Base-by-base conservation (phyloP, 805 yeast genomes). In the Metschnikowia vanudenii region DNA sequence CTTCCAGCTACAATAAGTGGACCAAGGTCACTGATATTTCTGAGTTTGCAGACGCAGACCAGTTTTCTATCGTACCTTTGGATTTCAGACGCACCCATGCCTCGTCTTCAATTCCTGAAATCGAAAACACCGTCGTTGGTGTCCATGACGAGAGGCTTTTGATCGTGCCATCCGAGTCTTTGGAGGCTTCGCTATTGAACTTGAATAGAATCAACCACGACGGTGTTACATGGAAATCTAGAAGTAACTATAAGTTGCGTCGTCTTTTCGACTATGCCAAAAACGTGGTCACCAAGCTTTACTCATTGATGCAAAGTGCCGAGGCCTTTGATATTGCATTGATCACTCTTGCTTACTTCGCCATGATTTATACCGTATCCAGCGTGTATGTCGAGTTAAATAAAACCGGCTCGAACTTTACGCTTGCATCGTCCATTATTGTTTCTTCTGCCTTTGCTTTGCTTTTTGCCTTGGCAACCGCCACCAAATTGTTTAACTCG, bases 301-400 rank as follows among this genome's bases (percentile, higher is more conserved):
- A 68, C 41, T 71, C 67, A 39, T 66, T 81, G 51, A 72, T 84
- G 43, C 71, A 73, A 42, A 84, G 85, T 50, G 94, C 97, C 14
- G 96, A 91, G 56, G 80, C 85, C 20, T 88, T 88, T 55, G 98
- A 92, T 65, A 82, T 91, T 33, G 81, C 82, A 12, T 74, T 91
- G 48, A 84, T 94, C 41, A 75, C 88, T 2, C 63, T 83, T 41
- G 97, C 96, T 2, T 92, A 92, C 64, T 57, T 80, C 22, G 95
- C 95, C 39, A 90, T 91, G 96, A 75, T 87, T 76, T 83, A 86
- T 65, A 88, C 96, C 10, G 78, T 92, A 55, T 68, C 80, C 49
- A 81, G 82, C 50, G 77, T 92, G 26, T 91, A 87, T 57, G 58
- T 80, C 49, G 90, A 88, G 55, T 84, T 92, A 94, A 75, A 74